Conservation (phyloP, 2,329 filamentous ascomycete species). For the Cephalotrichum gorgonifer region DNA sequence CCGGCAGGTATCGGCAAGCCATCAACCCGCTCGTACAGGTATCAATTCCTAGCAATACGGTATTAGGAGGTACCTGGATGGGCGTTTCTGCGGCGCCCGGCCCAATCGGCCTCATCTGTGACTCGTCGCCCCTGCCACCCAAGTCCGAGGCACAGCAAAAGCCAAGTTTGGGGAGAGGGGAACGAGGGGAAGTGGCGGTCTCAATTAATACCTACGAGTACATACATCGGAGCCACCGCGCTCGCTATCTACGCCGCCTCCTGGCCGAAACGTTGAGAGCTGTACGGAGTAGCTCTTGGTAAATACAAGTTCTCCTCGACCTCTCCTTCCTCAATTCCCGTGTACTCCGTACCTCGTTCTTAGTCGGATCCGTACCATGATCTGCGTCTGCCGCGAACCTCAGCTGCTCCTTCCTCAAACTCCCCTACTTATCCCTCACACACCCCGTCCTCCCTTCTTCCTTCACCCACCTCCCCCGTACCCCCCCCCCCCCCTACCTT, state of each 20-base stretch:
- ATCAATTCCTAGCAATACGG: not conserved
- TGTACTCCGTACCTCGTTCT: not conserved
- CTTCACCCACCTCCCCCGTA: not conserved
- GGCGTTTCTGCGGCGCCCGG: not conserved
- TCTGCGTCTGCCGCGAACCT: slow-evolving; percentile 5
- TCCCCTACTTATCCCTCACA: slow-evolving; percentile 4
- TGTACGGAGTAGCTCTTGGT: not conserved
- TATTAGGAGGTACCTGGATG: not conserved
- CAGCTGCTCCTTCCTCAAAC: slow-evolving; percentile 6
- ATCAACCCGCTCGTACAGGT: not conserved
- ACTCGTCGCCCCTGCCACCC: not conserved
- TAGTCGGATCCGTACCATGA: slow-evolving; percentile 2
- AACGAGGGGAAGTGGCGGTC: not conserved
- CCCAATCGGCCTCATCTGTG: not conserved
- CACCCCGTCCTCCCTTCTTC: not conserved
- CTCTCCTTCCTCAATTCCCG: not conserved
- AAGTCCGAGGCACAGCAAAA: not conserved
- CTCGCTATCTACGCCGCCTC: not conserved
- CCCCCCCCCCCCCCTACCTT: slow-evolving; percentile 1
- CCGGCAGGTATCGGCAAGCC: not conserved
- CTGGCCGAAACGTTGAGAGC: not conserved
- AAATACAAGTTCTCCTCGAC: not conserved
- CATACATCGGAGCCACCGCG: not conserved
- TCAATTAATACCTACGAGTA: no score
- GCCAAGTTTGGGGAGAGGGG: no score